Percentiles rank a stretch among this genome's conserved stretches.
Evolutionary conservation across 1,284 basidiomycete species (phyloP).

Genomic region (Pterula multifida): DNA sequence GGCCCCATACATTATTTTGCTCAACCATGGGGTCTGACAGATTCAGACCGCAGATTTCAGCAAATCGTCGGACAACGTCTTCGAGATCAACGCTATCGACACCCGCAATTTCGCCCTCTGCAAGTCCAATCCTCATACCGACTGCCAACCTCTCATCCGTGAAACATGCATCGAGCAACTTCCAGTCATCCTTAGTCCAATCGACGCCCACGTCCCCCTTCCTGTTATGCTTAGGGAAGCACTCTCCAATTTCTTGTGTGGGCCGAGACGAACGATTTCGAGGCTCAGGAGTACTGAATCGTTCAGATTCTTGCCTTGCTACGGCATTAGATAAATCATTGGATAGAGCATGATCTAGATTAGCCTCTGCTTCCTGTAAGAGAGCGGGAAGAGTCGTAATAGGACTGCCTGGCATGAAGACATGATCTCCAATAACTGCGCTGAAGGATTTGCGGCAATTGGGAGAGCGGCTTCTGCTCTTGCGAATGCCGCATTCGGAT

Average conservation of each 20-base stretch:
- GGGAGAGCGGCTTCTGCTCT: slow-evolving; percentile 1
- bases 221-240: not conserved
- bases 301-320: not conserved
- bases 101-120: slow-evolving; percentile 26
- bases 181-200: slow-evolving; percentile 68
- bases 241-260: not conserved
- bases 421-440: slow-evolving; percentile 36
- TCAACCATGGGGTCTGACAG: slow-evolving; percentile 24
- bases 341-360: slow-evolving; percentile 20
- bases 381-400: slow-evolving; percentile 40
- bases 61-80: slow-evolving; percentile 45
- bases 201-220: slow-evolving; percentile 14
- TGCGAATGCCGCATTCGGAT: slow-evolving; percentile 20
- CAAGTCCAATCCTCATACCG: slow-evolving; percentile 20
- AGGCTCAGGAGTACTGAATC: not conserved
- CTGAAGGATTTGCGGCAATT: slow-evolving; percentile 23
- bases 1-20: slow-evolving; percentile 19
- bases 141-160: slow-evolving; percentile 50
- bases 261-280: not conserved
- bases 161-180: slow-evolving; percentile 62
- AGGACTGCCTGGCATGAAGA: slow-evolving; percentile 44
- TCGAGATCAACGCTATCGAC: slow-evolving; percentile 38
- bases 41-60: slow-evolving; percentile 14
- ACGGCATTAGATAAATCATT: not conserved
- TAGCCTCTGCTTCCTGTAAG: slow-evolving; percentile 45